A percentile compares a stretch with the other conserved stretches of the same genome.
These are phyloP conservation scores for Trichoderma reesei DNA, from an alignment of 495 filamentous ascomycete species.

Conservation along the genomic window DNA sequence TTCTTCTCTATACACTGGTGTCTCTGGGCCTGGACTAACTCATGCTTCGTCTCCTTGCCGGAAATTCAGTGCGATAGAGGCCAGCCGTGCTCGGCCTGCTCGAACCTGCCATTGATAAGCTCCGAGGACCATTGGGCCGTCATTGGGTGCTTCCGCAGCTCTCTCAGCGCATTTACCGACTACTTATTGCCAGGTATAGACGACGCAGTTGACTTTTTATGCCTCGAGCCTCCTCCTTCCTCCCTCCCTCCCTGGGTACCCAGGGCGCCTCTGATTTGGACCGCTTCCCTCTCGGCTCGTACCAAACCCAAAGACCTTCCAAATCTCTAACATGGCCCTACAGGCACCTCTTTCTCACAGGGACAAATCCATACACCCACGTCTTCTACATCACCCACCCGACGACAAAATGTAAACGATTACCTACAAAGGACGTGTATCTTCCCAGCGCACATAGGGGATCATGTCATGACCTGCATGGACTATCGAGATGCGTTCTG, in stretches of 20 bases:
- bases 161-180: slow-evolving; percentile 32
- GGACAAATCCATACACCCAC: slow-evolving; percentile 38
- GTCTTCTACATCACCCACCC: slow-evolving; percentile 35
- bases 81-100: slow-evolving; percentile 34
- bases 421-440: slow-evolving; percentile 36
- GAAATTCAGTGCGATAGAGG: slow-evolving; percentile 33
- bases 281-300: not conserved
- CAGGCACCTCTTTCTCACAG: slow-evolving; percentile 27
- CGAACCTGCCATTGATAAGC: slow-evolving; percentile 24
- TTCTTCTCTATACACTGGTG: not conserved
- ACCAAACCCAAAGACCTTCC: not conserved
- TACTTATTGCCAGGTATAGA: slow-evolving; percentile 36
- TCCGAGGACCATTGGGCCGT: slow-evolving; percentile 32
- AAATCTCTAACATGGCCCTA: slow-evolving; percentile 6
- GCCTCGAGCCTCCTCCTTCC: not conserved
- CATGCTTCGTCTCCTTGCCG: not conserved
- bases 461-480: slow-evolving; percentile 31
- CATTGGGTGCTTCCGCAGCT: slow-evolving; percentile 38
- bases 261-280: not conserved
- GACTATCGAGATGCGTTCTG: slow-evolving; percentile 43
- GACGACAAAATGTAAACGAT: slow-evolving; percentile 41
- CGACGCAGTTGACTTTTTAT: not conserved
- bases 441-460: slow-evolving; percentile 25
- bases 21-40: not conserved
- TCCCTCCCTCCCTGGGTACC: not conserved